Percentiles rank a stretch among this genome's conserved stretches.
Evolutionary conservation across 179 eudicot genomes (phyloP).

Genomic region (Nepenthes alata): DNA sequence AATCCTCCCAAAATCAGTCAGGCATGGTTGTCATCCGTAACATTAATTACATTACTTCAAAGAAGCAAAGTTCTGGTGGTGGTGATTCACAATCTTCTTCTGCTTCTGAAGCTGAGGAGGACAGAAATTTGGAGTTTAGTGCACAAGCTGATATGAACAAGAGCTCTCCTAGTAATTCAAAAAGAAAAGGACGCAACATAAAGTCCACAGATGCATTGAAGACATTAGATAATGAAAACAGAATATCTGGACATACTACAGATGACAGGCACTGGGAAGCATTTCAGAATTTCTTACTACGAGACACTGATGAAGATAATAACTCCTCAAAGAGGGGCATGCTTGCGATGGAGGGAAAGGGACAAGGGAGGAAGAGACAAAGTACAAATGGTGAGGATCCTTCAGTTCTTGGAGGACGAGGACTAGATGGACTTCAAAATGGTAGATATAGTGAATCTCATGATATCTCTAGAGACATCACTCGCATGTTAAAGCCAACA

Average conservation of each 20-base stretch:
- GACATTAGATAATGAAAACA: constrained; percentile 13
- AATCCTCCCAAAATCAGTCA: constrained; percentile 39
- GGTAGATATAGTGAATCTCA: constrained; percentile 17
- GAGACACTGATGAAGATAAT: constrained; percentile 47
- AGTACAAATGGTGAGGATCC: constrained; percentile 32
- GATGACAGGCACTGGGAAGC: constrained; percentile 84
- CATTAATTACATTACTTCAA: constrained; percentile 61
- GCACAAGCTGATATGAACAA: constrained; percentile 8
- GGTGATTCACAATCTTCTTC: constrained; percentile 37
- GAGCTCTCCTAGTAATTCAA: constrained; percentile 18
- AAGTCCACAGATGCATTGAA: constrained; percentile 22
- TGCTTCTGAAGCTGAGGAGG: constrained; percentile 39
- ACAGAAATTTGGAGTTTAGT: constrained; percentile 11
- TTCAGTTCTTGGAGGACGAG: constrained; percentile 27
- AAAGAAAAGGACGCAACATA: constrained; percentile 23
- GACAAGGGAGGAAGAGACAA: constrained; percentile 31
- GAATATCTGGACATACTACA: constrained; percentile 24
- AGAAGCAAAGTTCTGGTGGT: constrained; percentile 36
- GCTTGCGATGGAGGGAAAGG: constrained; percentile 53
- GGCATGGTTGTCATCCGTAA: constrained; percentile 76
- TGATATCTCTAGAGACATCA: constrained; percentile 28
- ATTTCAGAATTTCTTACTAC: constrained; percentile 68
- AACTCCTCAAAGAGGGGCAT: constrained; percentile 26
- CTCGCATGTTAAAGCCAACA: constrained; percentile 23
- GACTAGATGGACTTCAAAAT: constrained; percentile 22